Evolutionary conservation across 2,329 filamentous ascomycete species (phyloP).

Genomic region (Beauveria caledonica): DNA sequence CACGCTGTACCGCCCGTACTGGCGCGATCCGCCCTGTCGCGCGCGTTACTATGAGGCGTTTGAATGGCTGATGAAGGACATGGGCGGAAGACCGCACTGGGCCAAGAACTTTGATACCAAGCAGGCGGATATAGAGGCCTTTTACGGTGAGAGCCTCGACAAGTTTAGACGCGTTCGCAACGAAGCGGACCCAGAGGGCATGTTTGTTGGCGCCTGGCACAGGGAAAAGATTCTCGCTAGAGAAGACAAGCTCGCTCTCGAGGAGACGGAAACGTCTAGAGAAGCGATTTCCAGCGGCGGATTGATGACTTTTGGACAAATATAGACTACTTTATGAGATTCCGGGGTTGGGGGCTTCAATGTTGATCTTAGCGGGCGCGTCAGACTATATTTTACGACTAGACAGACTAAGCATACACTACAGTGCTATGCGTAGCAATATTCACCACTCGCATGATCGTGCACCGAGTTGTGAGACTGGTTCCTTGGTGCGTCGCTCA

Average conservation of each 20-base stretch:
- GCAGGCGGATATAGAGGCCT: slow-evolving; percentile 50
- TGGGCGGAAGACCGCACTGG: slow-evolving; percentile 81
- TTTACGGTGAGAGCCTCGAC: slow-evolving; percentile 61
- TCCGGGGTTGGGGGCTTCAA: neutral
- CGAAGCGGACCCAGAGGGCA: slow-evolving; percentile 67
- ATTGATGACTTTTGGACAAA: slow-evolving; percentile 6
- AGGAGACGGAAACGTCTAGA: slow-evolving; percentile 28
- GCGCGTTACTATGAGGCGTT: slow-evolving; percentile 81
- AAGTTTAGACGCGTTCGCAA: slow-evolving; percentile 62
- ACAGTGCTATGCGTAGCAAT: neutral
- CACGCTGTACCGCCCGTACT: slow-evolving; percentile 78
- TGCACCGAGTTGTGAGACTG: too few relatives aligned
- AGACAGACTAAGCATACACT: neutral
- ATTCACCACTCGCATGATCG: neutral
- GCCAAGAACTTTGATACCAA: slow-evolving; percentile 77
- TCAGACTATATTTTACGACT: neutral
- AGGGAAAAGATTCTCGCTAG: slow-evolving; percentile 52
- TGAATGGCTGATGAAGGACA: slow-evolving; percentile 80
- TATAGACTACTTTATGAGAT: neutral
- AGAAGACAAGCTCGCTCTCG: slow-evolving; percentile 25
- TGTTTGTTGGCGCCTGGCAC: slow-evolving; percentile 92
- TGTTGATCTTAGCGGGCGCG: neutral
- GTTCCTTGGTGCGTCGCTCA: too few relatives aligned
- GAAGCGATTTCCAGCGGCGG: neutral
- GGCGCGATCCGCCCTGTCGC: slow-evolving; percentile 66